Percentiles rank a stretch among this genome's conserved stretches.
These are phyloP conservation scores for Hypoxylon sp. DNA, from an alignment of 2,329 filamentous ascomycete species.

Conservation along the genomic window DNA sequence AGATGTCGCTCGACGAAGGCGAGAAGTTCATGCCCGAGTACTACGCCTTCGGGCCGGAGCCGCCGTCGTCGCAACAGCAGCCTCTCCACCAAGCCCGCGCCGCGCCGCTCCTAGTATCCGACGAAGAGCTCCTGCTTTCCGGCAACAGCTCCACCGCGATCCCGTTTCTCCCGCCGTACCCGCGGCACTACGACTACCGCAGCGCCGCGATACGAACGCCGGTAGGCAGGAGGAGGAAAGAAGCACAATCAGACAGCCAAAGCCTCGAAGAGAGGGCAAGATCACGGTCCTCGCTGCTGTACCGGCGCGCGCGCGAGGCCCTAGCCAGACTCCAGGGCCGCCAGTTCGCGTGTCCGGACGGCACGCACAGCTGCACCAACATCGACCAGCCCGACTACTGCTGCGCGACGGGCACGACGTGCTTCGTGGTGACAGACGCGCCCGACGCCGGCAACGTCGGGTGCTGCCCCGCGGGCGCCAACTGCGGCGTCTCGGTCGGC, in stretches of 20 bases:
- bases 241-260: constrained; percentile 32
- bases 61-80: constrained; percentile 24
- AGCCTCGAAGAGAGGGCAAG: constrained; percentile 22
- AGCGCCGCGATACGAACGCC: background rate
- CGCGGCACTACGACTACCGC: constrained; percentile 52
- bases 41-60: constrained; percentile 55
- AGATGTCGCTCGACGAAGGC: constrained; percentile 73
- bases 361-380: constrained; percentile 68
- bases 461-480: constrained; percentile 73
- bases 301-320: constrained; percentile 56
- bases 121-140: constrained; percentile 39
- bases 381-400: constrained; percentile 76
- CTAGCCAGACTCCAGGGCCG: constrained; percentile 62
- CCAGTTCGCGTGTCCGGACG: constrained; percentile 70
- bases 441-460: constrained; percentile 71
- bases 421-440: constrained; percentile 69
- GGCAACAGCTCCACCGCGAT: constrained; percentile 47
- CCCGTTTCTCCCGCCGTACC: constrained; percentile 60
- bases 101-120: constrained; percentile 11
- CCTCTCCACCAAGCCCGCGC: constrained; percentile 45
- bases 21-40: constrained; percentile 79
- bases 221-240: background rate
- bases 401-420: constrained; percentile 71
- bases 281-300: constrained; percentile 36
- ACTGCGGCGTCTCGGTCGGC: constrained; percentile 69